Evolutionary conservation across 2,329 filamentous ascomycete species (phyloP).

Genomic region (Alternaria ethzedia): DNA sequence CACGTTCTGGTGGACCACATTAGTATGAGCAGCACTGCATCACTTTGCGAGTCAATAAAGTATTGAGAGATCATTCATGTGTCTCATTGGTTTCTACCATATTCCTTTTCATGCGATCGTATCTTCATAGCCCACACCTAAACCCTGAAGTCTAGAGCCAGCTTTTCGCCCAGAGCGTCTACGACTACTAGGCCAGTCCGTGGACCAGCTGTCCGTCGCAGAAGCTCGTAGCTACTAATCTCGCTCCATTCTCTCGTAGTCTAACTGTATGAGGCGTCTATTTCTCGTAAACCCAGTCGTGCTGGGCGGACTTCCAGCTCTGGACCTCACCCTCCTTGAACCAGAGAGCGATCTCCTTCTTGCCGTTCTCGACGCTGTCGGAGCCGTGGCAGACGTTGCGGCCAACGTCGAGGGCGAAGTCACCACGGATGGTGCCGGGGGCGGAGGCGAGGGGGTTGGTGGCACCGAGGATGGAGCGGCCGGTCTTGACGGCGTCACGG

Average conservation of each 20-base stretch:
- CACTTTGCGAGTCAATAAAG: background rate
- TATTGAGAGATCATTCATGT: slow-evolving; percentile 30
- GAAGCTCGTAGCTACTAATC: slow-evolving; percentile 4
- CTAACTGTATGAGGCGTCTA: slow-evolving; percentile 9
- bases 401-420: slow-evolving; percentile 87
- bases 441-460: slow-evolving; percentile 96
- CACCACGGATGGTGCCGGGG: slow-evolving; percentile 97
- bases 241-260: background rate
- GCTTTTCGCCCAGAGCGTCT: background rate
- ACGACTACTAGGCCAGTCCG: slow-evolving; percentile 2
- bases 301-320: slow-evolving; percentile 81
- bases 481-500: slow-evolving; percentile 98
- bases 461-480: slow-evolving; percentile 94
- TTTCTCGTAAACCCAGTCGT: slow-evolving; percentile 99
- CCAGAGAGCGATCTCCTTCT: slow-evolving; percentile 99
- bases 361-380: slow-evolving; percentile 96
- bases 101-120: slow-evolving; percentile 24
- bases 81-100: slow-evolving; percentile 29
- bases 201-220: background rate
- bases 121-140: slow-evolving; percentile 19
- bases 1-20: background rate
- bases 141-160: background rate
- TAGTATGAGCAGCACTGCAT: background rate
- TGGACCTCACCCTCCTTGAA: slow-evolving; percentile 89
- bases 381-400: slow-evolving; percentile 99